These are phyloP conservation scores for Salvia sclarea DNA, from an alignment of 305 asterid genomes.

Conservation along the genomic window DNA sequence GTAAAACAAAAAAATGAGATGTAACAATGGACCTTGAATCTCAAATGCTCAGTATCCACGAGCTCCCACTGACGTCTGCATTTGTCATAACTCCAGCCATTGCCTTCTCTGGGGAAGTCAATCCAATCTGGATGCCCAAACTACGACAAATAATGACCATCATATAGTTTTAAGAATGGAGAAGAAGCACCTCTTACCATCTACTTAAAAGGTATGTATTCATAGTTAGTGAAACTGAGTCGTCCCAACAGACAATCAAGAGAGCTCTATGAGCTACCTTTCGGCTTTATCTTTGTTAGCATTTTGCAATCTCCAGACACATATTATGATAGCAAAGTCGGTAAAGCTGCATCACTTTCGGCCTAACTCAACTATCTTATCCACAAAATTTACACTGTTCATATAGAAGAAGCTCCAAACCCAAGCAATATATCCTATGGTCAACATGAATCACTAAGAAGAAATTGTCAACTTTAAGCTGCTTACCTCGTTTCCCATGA, in stretches of 20 bases:
- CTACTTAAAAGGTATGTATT: constrained; percentile 17
- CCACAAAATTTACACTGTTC: constrained; percentile 1
- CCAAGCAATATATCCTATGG: constrained; percentile 8
- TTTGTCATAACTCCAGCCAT: constrained; percentile 86
- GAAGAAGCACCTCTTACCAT: constrained; percentile 3
- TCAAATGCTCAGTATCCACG: constrained; percentile 75
- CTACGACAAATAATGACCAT: constrained; percentile 41
- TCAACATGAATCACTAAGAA: constrained; percentile 22
- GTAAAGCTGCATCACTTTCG: background rate
- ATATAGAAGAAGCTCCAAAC: constrained; percentile 18
- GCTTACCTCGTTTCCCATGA: constrained; percentile 99
- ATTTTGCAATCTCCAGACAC: constrained; percentile 10
- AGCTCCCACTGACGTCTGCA: constrained; percentile 98
- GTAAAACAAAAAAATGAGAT: constrained; percentile 4
- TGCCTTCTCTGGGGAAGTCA: constrained; percentile 98
- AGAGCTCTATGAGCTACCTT: constrained; percentile 18
- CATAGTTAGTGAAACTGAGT: background rate
- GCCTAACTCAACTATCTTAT: constrained; percentile 9
- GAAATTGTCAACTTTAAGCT: constrained; percentile 4
- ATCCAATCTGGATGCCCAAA: constrained; percentile 99
- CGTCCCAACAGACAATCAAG: constrained; percentile 15
- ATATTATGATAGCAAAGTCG: constrained; percentile 4
- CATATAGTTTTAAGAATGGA: constrained; percentile 26
- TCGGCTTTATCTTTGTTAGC: background rate
- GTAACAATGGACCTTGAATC: constrained; percentile 74